A percentile compares a stretch with the other conserved stretches of the same genome.
Conservation (phyloP, 192 early-diverging fungal species). For the Paraglomus brasilianum region DNA sequence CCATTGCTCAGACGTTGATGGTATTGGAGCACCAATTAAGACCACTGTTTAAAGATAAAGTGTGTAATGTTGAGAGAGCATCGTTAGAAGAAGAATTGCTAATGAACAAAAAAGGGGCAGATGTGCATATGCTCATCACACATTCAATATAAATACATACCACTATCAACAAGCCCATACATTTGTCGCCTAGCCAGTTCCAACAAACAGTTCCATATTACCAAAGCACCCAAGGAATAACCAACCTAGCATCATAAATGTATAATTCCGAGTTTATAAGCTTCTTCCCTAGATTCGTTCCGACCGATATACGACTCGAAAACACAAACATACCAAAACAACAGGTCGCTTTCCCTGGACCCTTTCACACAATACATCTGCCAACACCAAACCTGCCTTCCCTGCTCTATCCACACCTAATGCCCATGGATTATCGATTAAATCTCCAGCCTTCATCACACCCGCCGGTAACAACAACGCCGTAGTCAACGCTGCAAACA, state of each 20-base stretch:
- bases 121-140: too few species aligned
- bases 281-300: not conserved
- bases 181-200: conserved; percentile 46
- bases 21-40: conserved; percentile 54
- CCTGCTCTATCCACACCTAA: conserved; percentile 52
- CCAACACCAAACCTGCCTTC: conserved; percentile 57
- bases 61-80: not conserved
- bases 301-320: not conserved
- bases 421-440: conserved; percentile 63
- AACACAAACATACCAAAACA: conserved; percentile 40
- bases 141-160: conserved; percentile 32
- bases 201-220: conserved; percentile 56
- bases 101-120: too few species aligned
- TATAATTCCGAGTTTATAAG: not conserved
- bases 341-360: conserved; percentile 58
- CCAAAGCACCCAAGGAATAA: conserved; percentile 55
- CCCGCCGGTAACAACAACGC: conserved; percentile 51
- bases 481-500: conserved; percentile 49
- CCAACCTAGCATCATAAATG: conserved; percentile 38
- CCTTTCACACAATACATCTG: conserved; percentile 52
- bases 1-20: conserved; percentile 44
- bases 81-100: not conserved
- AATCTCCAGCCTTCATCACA: conserved; percentile 51
- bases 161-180: conserved; percentile 49
- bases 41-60: conserved; percentile 38